These are phyloP conservation scores for Peronospora destructor DNA, from an alignment of 352 stramenopile genomes.

Conservation along the genomic window DNA sequence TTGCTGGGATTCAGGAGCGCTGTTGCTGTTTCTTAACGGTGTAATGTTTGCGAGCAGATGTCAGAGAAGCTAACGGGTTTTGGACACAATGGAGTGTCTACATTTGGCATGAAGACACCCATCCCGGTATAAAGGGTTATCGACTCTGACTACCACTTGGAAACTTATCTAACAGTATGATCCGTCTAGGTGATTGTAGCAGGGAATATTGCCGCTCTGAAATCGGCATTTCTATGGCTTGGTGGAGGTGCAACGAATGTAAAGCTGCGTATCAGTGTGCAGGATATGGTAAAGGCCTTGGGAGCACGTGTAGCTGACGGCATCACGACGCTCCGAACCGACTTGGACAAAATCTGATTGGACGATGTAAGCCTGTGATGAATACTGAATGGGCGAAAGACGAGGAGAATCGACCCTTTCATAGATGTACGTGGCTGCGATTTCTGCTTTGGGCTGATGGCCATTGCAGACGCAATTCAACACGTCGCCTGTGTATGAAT, in stretches of 20 bases:
- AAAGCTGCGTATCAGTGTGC: conserved; percentile 70
- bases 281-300: conserved; percentile 52
- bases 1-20: background rate
- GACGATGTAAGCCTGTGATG: background rate
- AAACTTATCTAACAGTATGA: conserved; percentile 1
- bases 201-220: conserved; percentile 42
- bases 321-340: conserved; percentile 49
- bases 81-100: conserved; percentile 75
- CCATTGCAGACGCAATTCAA: too few species aligned
- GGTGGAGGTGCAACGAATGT: conserved; percentile 67
- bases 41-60: conserved; percentile 20
- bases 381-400: background rate
- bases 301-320: conserved; percentile 45
- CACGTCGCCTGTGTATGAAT: too few species aligned
- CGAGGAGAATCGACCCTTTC: too few species aligned
- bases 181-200: conserved; percentile 61
- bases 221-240: conserved; percentile 66
- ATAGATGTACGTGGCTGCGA: too few species aligned
- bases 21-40: background rate
- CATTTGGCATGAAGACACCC: conserved; percentile 66
- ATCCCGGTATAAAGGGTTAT: conserved; percentile 42
- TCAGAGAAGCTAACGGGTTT: conserved; percentile 79
- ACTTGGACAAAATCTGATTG: conserved; percentile 20
- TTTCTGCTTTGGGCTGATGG: too few species aligned
- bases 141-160: background rate